Evolutionary conservation across 2,329 filamentous ascomycete genomes (phyloP), one percentile per base, ranked within the genome.

Genomic region (Xenoacremonium recifei): DNA sequence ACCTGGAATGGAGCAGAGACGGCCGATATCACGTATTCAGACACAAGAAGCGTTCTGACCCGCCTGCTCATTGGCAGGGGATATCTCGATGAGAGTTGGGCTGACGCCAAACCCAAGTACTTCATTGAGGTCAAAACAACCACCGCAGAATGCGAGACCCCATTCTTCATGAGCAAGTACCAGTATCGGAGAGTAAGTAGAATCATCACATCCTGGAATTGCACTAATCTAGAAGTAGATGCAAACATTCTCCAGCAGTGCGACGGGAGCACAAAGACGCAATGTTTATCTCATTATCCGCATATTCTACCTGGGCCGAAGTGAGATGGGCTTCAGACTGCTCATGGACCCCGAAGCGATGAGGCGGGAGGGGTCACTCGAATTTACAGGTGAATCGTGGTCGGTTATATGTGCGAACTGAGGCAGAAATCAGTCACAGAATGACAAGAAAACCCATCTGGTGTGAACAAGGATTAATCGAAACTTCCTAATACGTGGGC

Each of bases 91-190:
- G 43, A 47, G 2, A n/a, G 27, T 0, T 71, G 65, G 62, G 20
- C 29, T 10, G 50, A 33, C 10, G 45, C 42, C 37, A 49, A 36
- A 4, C 71, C 65, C 1, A 48, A 61, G 21, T 78, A 75, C 48
- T 69, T 66, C 17, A 67, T 79, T 3, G 76, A 79, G 41, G 75
- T 79, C 25, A 79, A 78, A 50, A 65, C 72, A 1, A 77, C 73
- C 0, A 68, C 65, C 0, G 53, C 55, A 1, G 35, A 48, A 2
- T 66, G 59, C 32, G 54, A 62, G 2, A 67, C 63, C 5, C 62
- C 67, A 0, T 76, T 79, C 40, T 77, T 58, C 35, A 67, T 77
- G 61, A 76, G 70, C 49, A 63, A 67, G 21, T 47, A 50, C 2
- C 73, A 78, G 50, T 73, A 70, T 38, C 42, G 56, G 27, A 55